A percentile compares a stretch with the other conserved stretches of the same genome.
phyloP scores from a whole-genome alignment of 768 basidiomycete genomes.

The Termitomyces sp. region DNA sequence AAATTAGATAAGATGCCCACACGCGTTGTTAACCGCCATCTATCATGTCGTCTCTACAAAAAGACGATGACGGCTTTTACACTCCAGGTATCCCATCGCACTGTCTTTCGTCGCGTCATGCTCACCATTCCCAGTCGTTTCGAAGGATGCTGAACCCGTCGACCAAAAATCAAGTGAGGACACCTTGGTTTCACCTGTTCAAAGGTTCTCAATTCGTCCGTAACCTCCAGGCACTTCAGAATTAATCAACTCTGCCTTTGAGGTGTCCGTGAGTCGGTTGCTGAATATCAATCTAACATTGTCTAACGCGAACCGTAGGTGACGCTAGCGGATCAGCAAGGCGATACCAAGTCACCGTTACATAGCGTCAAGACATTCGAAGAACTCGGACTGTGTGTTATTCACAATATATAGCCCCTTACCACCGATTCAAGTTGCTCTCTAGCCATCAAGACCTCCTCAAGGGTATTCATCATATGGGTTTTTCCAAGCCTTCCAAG shows the following conservation, averaged over 20 bases:
- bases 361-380: constrained; percentile 94
- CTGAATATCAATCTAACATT: neutral
- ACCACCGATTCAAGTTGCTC: neutral
- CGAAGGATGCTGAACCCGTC: constrained; percentile 18
- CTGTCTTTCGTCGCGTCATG: neutral
- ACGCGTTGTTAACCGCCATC: constrained; percentile 1
- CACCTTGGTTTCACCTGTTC: neutral
- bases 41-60: constrained; percentile 43
- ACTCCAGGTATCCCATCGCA: constrained; percentile 40
- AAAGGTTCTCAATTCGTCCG: neutral
- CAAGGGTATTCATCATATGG: constrained; percentile 92
- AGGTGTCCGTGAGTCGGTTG: constrained; percentile 55
- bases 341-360: constrained; percentile 92
- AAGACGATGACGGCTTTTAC: constrained; percentile 80
- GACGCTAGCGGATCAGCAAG: constrained; percentile 94
- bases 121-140: constrained; percentile 4
- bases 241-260: constrained; percentile 75
- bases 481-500: constrained; percentile 96
- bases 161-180: constrained; percentile 23
- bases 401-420: neutral
- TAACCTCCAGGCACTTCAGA: constrained; percentile 36
- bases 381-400: constrained; percentile 84
- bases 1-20: constrained; percentile 14
- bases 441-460: constrained; percentile 77
- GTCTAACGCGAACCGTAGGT: constrained; percentile 45